Evolutionary conservation across 2,329 filamentous ascomycete species (phyloP), one percentile per base, ranked within the genome.

Genomic region (Xylariales sp.): DNA sequence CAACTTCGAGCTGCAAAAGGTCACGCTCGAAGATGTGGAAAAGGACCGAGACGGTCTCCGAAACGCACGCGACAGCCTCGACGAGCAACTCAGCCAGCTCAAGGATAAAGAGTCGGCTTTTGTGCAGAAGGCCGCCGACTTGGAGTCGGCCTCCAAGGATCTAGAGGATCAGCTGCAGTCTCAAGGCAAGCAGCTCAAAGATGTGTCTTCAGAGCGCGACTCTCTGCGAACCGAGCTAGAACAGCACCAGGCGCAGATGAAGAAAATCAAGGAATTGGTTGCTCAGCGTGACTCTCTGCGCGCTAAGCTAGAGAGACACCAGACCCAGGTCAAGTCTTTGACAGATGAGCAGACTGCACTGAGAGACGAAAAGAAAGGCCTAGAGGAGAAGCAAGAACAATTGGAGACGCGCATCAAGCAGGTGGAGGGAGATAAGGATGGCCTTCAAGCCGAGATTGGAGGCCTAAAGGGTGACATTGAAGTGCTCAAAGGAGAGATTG

Each of bases 1-100:
- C 43, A 60, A 62, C 50, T 63, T 60, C 20, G 51, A 62, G 28
- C 51, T 58, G 27, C 58, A 62, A 34, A 52, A 54, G 37, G 46
- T 40, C 14, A 46, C 56, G 42, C 49, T 61, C 11, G 40, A 51
- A 12, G 54, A 57, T 20, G 50, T 52, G 12, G 63, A 66, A 51
- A 57, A 52, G 46, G 61, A 64, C 42, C 56, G 60, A 29, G 58
- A 65, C 36, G 52, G 47, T 36, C 50, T 62, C 40, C 53, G 47
- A 40, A 45, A 50, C 15, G 51, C 54, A 18, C 53, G 52, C 31
- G 53, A 53, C 42, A 48, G 54, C 29, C 46, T 52, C 15, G 51
- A 57, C 45, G 48, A 46, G 45, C 51, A 53, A 43, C 38, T 57
- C 21, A 41, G 36, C 31, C 39, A 43, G 29, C 46, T 61, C 6